Evolutionary conservation across 2,329 filamentous ascomycete species (phyloP).

Genomic region (Didymella lethalis): DNA sequence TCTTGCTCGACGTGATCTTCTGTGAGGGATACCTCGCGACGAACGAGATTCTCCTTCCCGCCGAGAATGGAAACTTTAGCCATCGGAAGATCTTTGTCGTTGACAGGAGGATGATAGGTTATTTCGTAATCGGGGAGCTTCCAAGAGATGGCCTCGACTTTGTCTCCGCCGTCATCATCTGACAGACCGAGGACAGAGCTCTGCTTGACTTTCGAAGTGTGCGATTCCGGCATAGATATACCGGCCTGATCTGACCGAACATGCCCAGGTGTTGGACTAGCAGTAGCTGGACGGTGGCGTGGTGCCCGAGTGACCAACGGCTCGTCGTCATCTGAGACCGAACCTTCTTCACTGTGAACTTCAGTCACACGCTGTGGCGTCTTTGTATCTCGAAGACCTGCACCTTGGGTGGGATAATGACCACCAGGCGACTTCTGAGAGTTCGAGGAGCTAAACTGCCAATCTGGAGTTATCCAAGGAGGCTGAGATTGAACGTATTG

Average conservation of each 20-base stretch:
- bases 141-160: slow-evolving; percentile 20
- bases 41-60: slow-evolving; percentile 37
- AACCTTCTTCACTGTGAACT: not conserved
- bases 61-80: slow-evolving; percentile 48
- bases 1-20: slow-evolving; percentile 38
- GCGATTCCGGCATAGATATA: not conserved
- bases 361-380: not conserved
- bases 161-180: slow-evolving; percentile 7
- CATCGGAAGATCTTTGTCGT: slow-evolving; percentile 20
- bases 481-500: not conserved
- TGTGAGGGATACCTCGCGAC: slow-evolving; percentile 41
- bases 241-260: too few species aligned
- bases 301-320: slow-evolving; percentile 24
- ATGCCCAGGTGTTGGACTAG: not conserved
- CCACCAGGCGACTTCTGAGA: not conserved
- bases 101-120: slow-evolving; percentile 19
- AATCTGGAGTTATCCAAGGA: not conserved
- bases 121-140: slow-evolving; percentile 32
- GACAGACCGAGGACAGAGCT: slow-evolving; percentile 13
- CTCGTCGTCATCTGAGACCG: slow-evolving; percentile 30
- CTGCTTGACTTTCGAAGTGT: not conserved
- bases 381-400: not conserved
- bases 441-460: too few species aligned
- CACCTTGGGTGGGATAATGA: not conserved
- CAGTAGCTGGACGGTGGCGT: slow-evolving; percentile 14